Conservation (phyloP, 2,329 filamentous ascomycete genomes). For the Endoconidiophora laricicola region DNA sequence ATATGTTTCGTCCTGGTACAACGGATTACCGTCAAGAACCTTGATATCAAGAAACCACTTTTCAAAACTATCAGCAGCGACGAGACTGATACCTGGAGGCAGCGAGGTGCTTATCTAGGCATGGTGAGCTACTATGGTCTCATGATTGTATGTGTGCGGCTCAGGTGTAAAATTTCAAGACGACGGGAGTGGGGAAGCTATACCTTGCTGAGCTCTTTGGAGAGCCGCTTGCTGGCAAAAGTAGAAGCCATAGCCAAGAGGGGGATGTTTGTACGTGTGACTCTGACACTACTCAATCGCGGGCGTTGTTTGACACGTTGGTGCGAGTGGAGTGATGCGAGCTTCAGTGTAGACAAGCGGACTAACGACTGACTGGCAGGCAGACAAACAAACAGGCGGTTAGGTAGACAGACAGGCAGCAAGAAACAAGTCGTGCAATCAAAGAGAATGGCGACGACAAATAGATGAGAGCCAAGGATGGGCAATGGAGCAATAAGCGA, state of each 20-base stretch:
- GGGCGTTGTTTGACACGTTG: neutral
- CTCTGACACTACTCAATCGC: neutral
- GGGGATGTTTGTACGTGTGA: neutral
- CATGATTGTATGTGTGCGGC: neutral
- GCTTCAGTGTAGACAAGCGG: too few relatives aligned
- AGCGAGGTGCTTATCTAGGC: constrained; percentile 35
- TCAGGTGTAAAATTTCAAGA: neutral
- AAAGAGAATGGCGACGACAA: too few relatives aligned
- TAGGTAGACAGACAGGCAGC: too few relatives aligned
- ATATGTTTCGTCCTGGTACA: constrained; percentile 68
- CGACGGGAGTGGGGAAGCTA: neutral
- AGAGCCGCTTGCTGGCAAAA: constrained; percentile 38
- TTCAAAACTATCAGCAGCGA: constrained; percentile 65
- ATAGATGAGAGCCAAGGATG: too few relatives aligned
- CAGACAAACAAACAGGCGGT: too few relatives aligned
- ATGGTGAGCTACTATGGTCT: too few relatives aligned
- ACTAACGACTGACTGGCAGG: too few relatives aligned
- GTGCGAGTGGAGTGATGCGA: neutral
- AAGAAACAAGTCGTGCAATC: too few relatives aligned
- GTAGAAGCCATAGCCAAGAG: constrained; percentile 17
- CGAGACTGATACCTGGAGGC: constrained; percentile 58
- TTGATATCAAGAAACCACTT: constrained; percentile 87
- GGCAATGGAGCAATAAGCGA: too few relatives aligned
- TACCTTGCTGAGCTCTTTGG: constrained; percentile 44
- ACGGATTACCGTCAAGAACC: constrained; percentile 77